phyloP scores from a whole-genome alignment of 2,329 filamentous ascomycete genomes.

The Venturia effusa region DNA sequence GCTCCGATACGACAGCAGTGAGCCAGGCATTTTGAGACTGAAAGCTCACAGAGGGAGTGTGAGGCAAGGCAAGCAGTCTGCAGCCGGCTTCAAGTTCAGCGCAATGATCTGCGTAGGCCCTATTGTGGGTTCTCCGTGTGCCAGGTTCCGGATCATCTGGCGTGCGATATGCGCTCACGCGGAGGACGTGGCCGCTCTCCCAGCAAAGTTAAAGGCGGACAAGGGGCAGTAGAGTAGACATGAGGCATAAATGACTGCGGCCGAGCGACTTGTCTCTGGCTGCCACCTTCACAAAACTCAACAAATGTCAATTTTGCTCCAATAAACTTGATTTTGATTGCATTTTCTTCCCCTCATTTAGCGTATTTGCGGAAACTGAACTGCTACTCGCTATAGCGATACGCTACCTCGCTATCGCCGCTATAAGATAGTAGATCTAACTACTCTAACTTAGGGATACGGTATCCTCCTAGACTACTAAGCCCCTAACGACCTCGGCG shows the following conservation, averaged over 20 bases:
- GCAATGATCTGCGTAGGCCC: background rate
- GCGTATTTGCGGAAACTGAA: background rate
- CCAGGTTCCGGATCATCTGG: background rate
- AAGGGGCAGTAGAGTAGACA: background rate
- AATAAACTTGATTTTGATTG: background rate
- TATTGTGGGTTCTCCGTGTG: background rate
- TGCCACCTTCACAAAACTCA: background rate
- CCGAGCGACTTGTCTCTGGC: background rate
- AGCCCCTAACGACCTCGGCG: background rate
- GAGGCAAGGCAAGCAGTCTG: no score
- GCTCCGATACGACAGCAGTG: constrained; percentile 4
- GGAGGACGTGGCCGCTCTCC: background rate
- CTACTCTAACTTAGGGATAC: background rate
- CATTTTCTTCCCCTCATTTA: background rate
- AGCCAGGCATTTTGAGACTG: background rate
- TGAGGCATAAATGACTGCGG: background rate
- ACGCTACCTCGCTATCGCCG: background rate
- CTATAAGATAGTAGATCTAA: background rate
- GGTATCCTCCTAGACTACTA: background rate
- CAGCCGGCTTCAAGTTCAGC: background rate
- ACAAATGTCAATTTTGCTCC: no score
- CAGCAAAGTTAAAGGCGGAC: background rate
- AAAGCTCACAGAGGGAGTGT: background rate
- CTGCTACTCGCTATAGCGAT: background rate
- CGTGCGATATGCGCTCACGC: background rate